These are phyloP conservation scores for Scheffersomyces insectosa DNA, from an alignment of 1,139 yeast genomes.

Conservation along the genomic window DNA sequence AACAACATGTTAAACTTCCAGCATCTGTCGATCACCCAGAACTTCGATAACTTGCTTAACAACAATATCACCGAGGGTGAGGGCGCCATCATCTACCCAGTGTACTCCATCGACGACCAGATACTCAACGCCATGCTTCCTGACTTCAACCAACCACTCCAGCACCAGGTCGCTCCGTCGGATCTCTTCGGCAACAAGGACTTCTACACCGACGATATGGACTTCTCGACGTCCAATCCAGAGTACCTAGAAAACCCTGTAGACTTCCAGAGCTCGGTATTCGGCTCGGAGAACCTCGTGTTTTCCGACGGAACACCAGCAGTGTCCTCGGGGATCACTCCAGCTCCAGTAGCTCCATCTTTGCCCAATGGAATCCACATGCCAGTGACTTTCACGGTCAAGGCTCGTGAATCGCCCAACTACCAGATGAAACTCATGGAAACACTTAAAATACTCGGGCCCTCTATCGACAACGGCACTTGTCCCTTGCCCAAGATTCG, in stretches of 20 bases:
- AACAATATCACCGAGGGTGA: slow-evolving; percentile 19
- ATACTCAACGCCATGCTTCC: neutral
- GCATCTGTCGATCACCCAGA: slow-evolving; percentile 21
- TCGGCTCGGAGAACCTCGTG: neutral
- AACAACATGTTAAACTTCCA: slow-evolving; percentile 1
- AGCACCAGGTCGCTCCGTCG: neutral
- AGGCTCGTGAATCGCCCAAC: slow-evolving; percentile 7
- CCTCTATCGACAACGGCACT: slow-evolving; percentile 27
- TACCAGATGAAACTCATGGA: slow-evolving; percentile 11
- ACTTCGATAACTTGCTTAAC: slow-evolving; percentile 27
- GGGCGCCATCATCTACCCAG: slow-evolving; percentile 38
- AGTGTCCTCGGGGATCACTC: neutral
- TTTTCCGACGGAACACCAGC: neutral
- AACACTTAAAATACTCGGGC: slow-evolving; percentile 8
- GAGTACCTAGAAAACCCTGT: neutral
- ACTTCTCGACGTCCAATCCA: neutral
- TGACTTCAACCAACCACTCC: neutral
- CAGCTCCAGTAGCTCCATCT: neutral
- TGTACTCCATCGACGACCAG: slow-evolving; percentile 27
- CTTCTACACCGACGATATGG: neutral
- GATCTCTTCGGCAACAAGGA: slow-evolving; percentile 1
- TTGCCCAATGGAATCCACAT: slow-evolving; percentile 21
- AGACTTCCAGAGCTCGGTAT: neutral
- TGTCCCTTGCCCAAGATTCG: slow-evolving; percentile 33
- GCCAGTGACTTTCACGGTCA: slow-evolving; percentile 13